Percentiles rank a stretch among this genome's conserved stretches.
phyloP scores from a whole-genome alignment of 768 basidiomycete species.

The Omphalotus guepiniiformis region DNA sequence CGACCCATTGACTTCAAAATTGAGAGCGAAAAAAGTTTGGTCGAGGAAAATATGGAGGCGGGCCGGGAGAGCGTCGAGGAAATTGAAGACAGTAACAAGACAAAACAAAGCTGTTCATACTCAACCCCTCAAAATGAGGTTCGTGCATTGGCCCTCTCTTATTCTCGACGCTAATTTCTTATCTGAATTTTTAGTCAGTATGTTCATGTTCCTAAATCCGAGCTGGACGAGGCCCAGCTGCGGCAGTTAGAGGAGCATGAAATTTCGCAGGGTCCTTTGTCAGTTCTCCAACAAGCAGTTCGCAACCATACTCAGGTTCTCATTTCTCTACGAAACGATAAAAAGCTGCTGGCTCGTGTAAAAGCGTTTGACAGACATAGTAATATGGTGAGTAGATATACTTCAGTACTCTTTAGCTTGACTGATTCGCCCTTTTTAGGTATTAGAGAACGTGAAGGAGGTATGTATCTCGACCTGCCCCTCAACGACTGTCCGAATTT shows the following conservation, averaged over 20 bases:
- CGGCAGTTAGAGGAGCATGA: constrained; percentile 97
- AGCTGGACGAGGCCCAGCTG: constrained; percentile 95
- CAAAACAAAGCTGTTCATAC: not conserved
- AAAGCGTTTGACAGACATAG: constrained; percentile 99
- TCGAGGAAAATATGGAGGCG: too few species aligned
- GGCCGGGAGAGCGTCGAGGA: constrained; percentile 5
- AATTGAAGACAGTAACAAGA: not conserved
- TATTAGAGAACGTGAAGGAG: constrained; percentile 98
- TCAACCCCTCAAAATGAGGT: constrained; percentile 1
- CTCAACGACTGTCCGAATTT: not conserved
- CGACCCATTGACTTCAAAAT: constrained; percentile 55
- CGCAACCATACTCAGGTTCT: constrained; percentile 46
- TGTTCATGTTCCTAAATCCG: constrained; percentile 93
- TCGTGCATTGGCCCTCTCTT: not conserved
- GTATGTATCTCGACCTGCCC: constrained; percentile 33
- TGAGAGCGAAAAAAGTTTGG: constrained; percentile 6
- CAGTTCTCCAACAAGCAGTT: constrained; percentile 95
- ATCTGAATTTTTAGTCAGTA: constrained; percentile 67
- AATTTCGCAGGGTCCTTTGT: constrained; percentile 96
- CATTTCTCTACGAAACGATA: constrained; percentile 96
- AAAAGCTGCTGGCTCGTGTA: constrained; percentile 91
- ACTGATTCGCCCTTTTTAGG: constrained; percentile 41
- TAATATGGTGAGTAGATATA: constrained; percentile 70
- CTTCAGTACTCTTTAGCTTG: not conserved
- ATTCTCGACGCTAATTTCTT: constrained; percentile 1